Conservation (phyloP, 441 rosid species). For the Jatropha podagrica region DNA sequence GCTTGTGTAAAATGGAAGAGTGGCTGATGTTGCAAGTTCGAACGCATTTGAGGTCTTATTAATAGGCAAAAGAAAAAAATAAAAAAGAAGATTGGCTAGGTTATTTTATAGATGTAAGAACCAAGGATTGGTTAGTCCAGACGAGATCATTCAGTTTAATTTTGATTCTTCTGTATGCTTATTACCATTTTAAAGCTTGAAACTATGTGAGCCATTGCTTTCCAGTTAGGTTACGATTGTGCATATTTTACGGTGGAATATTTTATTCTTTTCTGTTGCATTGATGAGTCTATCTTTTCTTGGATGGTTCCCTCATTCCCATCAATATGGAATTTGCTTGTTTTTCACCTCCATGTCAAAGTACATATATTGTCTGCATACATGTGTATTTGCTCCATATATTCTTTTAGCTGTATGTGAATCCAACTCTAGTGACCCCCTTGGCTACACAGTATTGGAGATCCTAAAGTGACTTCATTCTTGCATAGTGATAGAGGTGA, state of each 20-base stretch:
- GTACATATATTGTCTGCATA: background rate
- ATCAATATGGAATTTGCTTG: constrained; percentile 4
- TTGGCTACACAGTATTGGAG: background rate
- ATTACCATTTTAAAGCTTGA: background rate
- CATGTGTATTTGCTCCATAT: background rate
- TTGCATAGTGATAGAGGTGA: constrained; percentile 1
- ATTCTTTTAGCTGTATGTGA: constrained; percentile 3
- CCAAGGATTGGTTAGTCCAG: background rate
- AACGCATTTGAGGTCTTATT: too few species aligned
- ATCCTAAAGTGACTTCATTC: constrained; percentile 5
- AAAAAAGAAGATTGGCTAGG: background rate
- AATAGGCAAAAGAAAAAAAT: too few species aligned
- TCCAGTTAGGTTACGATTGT: background rate
- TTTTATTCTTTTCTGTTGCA: background rate
- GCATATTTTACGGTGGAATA: background rate
- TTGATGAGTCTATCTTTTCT: background rate
- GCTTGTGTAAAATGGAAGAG: background rate
- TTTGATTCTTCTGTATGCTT: background rate
- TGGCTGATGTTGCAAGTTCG: too few species aligned
- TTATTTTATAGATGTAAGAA: background rate
- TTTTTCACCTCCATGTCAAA: constrained; percentile 4
- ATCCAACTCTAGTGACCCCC: background rate
- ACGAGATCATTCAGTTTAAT: background rate
- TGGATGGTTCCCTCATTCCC: constrained; percentile 7
- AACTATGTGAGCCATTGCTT: constrained; percentile 1